A percentile compares a stretch with the other conserved stretches of the same genome.
Evolutionary conservation across 257 asterid genomes (phyloP).

Genomic region (Gentiana straminea): DNA sequence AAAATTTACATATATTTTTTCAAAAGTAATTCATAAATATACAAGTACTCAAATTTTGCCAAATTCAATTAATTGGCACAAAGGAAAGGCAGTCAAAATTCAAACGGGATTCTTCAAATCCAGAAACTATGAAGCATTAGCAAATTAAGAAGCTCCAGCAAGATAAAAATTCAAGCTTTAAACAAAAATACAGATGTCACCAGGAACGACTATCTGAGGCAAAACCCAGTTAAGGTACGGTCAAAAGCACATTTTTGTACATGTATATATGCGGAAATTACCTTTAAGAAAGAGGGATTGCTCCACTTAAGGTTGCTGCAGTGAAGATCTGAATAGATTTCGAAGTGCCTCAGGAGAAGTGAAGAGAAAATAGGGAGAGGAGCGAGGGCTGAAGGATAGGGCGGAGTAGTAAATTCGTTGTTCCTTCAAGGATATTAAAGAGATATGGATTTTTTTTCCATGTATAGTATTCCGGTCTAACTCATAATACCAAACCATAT

Average conservation of each 20-base stretch:
- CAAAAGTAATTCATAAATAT: constrained; percentile 2
- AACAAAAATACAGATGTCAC: no score
- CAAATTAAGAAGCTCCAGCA: background rate
- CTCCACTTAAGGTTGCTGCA: background rate
- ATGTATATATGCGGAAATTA: background rate
- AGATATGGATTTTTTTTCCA: background rate
- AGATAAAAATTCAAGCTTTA: constrained; percentile 1
- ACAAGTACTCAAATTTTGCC: background rate
- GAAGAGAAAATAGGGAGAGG: background rate
- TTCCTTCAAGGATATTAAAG: constrained; percentile 1
- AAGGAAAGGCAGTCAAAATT: constrained; percentile 1
- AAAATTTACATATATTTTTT: no score
- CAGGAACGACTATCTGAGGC: background rate
- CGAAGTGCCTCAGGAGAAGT: background rate
- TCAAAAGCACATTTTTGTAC: no score
- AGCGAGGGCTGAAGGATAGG: background rate
- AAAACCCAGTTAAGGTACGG: background rate
- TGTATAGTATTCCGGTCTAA: no score
- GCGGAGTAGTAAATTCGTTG: constrained; percentile 10
- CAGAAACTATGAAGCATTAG: background rate
- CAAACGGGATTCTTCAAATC: background rate
- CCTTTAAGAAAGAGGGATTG: constrained; percentile 1
- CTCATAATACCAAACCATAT: no score
- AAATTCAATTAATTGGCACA: background rate
- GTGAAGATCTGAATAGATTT: constrained; percentile 5